These are phyloP conservation scores for Elaeis guineensis DNA, from an alignment of 176 grass and related monocot genomes.

Conservation along the genomic window DNA sequence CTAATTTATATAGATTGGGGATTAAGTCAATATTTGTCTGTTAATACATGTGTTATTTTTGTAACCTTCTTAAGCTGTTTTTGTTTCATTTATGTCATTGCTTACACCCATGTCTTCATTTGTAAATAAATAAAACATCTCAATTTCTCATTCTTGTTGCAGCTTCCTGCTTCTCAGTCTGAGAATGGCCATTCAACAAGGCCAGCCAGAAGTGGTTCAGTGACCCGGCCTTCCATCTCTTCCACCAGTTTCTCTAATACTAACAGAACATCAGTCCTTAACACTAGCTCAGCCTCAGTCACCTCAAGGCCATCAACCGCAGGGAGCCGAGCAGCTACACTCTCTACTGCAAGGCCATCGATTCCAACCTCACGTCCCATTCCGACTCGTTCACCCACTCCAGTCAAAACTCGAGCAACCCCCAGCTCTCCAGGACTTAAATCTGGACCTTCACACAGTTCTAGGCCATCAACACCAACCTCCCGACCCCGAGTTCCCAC, in stretches of 20 bases:
- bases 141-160: slow-evolving; percentile 22
- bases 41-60: background rate
- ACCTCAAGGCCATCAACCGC: slow-evolving; percentile 72
- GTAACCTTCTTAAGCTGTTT: background rate
- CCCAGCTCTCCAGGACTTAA: slow-evolving; percentile 27
- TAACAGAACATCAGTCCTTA: slow-evolving; percentile 51
- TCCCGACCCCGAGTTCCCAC: slow-evolving; percentile 33
- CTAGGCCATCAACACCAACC: slow-evolving; percentile 65
- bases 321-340: slow-evolving; percentile 35
- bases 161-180: slow-evolving; percentile 58
- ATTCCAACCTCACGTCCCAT: slow-evolving; percentile 37
- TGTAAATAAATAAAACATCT: no score
- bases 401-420: slow-evolving; percentile 36
- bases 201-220: slow-evolving; percentile 62
- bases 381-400: slow-evolving; percentile 56
- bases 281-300: slow-evolving; percentile 49
- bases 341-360: slow-evolving; percentile 41
- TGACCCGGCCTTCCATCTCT: slow-evolving; percentile 46
- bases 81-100: background rate
- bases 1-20: no score
- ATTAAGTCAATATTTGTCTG: no score
- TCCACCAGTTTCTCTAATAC: slow-evolving; percentile 29
- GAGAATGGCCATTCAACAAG: slow-evolving; percentile 52
- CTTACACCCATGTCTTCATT: no score
- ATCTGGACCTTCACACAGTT: slow-evolving; percentile 36